A percentile compares a stretch with the other conserved stretches of the same genome.
phyloP scores from a whole-genome alignment of 257 asterid species.

The Rhazya stricta region DNA sequence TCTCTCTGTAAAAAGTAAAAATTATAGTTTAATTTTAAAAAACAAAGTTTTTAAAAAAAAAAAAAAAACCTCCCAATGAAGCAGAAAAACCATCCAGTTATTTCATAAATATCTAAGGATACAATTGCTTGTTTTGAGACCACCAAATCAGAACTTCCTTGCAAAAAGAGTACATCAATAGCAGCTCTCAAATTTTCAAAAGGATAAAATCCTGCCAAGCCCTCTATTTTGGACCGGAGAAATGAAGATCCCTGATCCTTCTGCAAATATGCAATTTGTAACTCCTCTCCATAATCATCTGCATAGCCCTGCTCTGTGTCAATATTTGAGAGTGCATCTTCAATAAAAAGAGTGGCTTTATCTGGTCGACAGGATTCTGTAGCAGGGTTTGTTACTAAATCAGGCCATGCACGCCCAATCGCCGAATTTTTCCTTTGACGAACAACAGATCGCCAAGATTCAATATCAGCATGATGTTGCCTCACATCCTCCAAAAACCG shows the following conservation, averaged over 20 bases:
- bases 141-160: slow-evolving; percentile 82
- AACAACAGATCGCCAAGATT: slow-evolving; percentile 57
- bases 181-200: slow-evolving; percentile 73
- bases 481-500: slow-evolving; percentile 60
- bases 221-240: slow-evolving; percentile 52
- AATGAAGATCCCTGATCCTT: slow-evolving; percentile 38
- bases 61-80: not conserved
- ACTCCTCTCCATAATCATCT: slow-evolving; percentile 46
- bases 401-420: slow-evolving; percentile 76
- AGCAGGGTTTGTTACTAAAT: slow-evolving; percentile 27
- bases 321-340: slow-evolving; percentile 82
- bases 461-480: slow-evolving; percentile 46
- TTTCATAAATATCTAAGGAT: slow-evolving; percentile 39
- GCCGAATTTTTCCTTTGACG: slow-evolving; percentile 78
- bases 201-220: slow-evolving; percentile 76
- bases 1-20: not conserved
- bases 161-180: slow-evolving; percentile 78
- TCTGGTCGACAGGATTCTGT: slow-evolving; percentile 34
- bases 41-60: not conserved
- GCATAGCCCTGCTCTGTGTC: slow-evolving; percentile 50
- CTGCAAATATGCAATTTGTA: slow-evolving; percentile 39
- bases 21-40: not conserved
- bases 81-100: not conserved
- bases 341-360: slow-evolving; percentile 65
- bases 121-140: slow-evolving; percentile 91